These are phyloP conservation scores for Rheum nobile DNA, from an alignment of 148 eudicot species.

Conservation along the genomic window DNA sequence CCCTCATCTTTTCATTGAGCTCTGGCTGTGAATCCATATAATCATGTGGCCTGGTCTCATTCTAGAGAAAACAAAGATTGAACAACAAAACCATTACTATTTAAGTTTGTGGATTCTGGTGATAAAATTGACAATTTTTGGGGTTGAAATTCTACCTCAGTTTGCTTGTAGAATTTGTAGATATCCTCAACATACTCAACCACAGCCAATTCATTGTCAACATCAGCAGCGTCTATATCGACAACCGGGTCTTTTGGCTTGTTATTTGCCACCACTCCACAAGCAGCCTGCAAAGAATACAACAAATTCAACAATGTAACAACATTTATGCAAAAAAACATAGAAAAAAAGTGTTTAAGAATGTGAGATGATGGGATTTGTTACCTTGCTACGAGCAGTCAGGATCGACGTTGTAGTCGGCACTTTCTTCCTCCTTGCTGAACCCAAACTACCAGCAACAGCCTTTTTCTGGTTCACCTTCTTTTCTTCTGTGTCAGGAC, in stretches of 20 bases:
- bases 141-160: constrained; percentile 6
- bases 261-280: constrained; percentile 18
- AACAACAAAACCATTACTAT: background rate
- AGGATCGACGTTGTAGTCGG: constrained; percentile 40
- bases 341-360: background rate
- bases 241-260: constrained; percentile 19
- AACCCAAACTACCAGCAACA: background rate
- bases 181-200: constrained; percentile 16
- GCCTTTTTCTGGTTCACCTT: constrained; percentile 15
- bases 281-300: constrained; percentile 26
- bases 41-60: constrained; percentile 21
- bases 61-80: background rate
- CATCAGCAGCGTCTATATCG: constrained; percentile 12
- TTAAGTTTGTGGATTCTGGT: background rate
- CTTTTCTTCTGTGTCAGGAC: constrained; percentile 44
- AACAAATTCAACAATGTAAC: background rate
- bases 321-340: background rate
- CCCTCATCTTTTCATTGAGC: constrained; percentile 11
- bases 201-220: constrained; percentile 12
- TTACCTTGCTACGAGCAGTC: constrained; percentile 53
- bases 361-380: background rate
- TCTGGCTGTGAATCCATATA: constrained; percentile 10
- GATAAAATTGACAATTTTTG: too few species aligned
- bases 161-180: constrained; percentile 12
- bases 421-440: constrained; percentile 22